A percentile compares a stretch with the other conserved stretches of the same genome.
Evolutionary conservation across 768 basidiomycete species (phyloP).

Genomic region (Punctularia strigosozonata): DNA sequence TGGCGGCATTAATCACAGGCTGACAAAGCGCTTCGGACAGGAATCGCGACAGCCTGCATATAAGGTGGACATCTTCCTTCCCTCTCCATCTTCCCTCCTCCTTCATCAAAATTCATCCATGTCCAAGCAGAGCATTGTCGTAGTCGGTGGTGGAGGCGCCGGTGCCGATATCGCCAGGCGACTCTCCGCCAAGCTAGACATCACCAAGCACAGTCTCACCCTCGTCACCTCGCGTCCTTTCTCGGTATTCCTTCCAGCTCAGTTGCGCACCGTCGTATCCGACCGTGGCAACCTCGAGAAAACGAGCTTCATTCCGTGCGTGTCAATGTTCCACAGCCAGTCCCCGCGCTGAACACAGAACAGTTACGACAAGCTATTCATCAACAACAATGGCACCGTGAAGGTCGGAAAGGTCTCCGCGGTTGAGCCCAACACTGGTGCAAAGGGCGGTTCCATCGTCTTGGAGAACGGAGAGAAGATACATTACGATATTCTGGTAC

Average conservation of each 20-base stretch:
- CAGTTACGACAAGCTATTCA: conserved; percentile 39
- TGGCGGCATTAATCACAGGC: too few relatives aligned
- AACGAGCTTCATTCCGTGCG: conserved; percentile 8
- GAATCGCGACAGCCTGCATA: too few relatives aligned
- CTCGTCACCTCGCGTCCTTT: conserved; percentile 10
- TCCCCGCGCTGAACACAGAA: too few relatives aligned
- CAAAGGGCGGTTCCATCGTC: conserved; percentile 33
- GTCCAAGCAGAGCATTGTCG: conserved; percentile 10
- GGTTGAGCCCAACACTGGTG: conserved; percentile 22
- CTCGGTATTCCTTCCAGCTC: conserved; percentile 10
- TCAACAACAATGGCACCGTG: conserved; percentile 30
- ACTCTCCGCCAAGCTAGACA: conserved; percentile 8
- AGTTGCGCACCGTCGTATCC: conserved; percentile 11
- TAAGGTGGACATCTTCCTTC: background rate
- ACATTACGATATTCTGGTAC: conserved; percentile 41
- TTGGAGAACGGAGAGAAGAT: conserved; percentile 38
- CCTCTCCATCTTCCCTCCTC: background rate
- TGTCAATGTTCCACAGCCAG: too few relatives aligned
- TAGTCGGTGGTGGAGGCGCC: conserved; percentile 16
- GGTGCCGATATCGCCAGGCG: conserved; percentile 8
- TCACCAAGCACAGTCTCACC: conserved; percentile 8
- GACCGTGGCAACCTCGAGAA: conserved; percentile 10
- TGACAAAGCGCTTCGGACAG: too few relatives aligned
- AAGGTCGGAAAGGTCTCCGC: conserved; percentile 24
- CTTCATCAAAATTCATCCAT: background rate